Conservation (phyloP, 495 filamentous ascomycete genomes). For the Immersiella caudata region DNA sequence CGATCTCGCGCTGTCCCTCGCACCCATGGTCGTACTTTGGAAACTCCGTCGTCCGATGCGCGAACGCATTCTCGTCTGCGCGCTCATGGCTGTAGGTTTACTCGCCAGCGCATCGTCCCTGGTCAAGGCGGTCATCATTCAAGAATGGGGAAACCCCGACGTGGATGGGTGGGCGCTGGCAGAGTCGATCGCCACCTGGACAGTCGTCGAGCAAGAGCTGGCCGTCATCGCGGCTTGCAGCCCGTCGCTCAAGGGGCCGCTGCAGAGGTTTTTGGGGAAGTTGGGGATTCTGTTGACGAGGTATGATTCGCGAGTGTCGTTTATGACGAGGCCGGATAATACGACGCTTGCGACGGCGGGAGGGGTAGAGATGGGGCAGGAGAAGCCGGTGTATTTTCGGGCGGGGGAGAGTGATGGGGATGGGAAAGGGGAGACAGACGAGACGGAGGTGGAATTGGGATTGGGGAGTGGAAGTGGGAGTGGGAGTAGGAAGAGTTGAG, state of each 20-base stretch:
- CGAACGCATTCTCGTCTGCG: slow-evolving; percentile 2
- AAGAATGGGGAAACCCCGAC: background rate
- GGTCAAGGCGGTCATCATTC: slow-evolving; percentile 16
- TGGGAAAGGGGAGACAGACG: no score
- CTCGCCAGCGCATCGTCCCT: background rate
- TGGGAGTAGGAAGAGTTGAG: no score
- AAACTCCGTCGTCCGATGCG: background rate
- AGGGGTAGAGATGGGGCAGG: no score
- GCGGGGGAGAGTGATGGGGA: no score
- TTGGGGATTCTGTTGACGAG: no score
- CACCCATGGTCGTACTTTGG: background rate
- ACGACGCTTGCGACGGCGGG: no score
- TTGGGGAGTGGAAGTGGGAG: no score
- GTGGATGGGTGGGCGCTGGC: slow-evolving; percentile 22
- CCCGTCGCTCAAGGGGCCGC: slow-evolving; percentile 29
- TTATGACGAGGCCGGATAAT: no score
- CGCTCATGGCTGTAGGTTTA: background rate
- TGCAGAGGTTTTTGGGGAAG: slow-evolving; percentile 12
- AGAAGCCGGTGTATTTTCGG: no score
- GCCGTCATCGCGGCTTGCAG: slow-evolving; percentile 29
- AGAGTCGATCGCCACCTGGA: slow-evolving; percentile 28
- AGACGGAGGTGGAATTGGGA: no score
- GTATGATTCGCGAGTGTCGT: no score
- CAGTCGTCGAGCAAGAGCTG: slow-evolving; percentile 28
- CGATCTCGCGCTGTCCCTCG: background rate